Evolutionary conservation across 768 basidiomycete genomes (phyloP), one percentile per base, ranked within the genome.

Genomic region (Melanogaster broomeanus): DNA sequence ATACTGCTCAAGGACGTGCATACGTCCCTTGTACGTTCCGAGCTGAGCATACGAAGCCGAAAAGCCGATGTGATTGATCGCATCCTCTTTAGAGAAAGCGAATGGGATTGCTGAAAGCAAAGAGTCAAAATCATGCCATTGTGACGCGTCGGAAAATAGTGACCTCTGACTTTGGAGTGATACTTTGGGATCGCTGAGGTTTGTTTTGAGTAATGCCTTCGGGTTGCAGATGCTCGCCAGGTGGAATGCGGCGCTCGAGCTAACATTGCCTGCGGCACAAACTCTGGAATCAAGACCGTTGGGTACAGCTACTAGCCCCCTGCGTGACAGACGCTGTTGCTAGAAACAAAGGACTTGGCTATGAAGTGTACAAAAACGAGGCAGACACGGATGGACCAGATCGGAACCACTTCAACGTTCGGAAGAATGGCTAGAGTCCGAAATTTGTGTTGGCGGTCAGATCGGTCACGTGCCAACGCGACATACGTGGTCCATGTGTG

Each of bases 71-170:
- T 70, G 67, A 22, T 61, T 48, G 40, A 77, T 71, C 16, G 79
- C 82, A 41, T 76, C 70, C 38, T 77, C 70, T 18, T 74, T 71
- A 11, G 79, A 73, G 39, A 81, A 51, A 9, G 63, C 66, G 61
- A 84, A 84, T 2, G 82, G 82, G 57, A 75, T 74, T 2, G 80
- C 83, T 84, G 53, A 11, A 50, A 33, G 33, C 24, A 33, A 24
- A 28, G 3, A 19, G 62, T 62, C 38, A 63, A 41, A 22, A 18
- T 7, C 43, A 10, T 24, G 49, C 31, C 45, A 37, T 6, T n/a
- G 2, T 2, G 10, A 18, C 37, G 30, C 19, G 47, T 37, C 19
- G 9, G 45, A 51, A 51, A 51, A 27, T 49, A 46, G 58, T 52
- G 56, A 73, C 72, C 72, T 73, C 72, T 70, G 61, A 74, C 73